Evolutionary conservation across 768 basidiomycete genomes (phyloP).

Genomic region (Strobilomyces dryophilus): DNA sequence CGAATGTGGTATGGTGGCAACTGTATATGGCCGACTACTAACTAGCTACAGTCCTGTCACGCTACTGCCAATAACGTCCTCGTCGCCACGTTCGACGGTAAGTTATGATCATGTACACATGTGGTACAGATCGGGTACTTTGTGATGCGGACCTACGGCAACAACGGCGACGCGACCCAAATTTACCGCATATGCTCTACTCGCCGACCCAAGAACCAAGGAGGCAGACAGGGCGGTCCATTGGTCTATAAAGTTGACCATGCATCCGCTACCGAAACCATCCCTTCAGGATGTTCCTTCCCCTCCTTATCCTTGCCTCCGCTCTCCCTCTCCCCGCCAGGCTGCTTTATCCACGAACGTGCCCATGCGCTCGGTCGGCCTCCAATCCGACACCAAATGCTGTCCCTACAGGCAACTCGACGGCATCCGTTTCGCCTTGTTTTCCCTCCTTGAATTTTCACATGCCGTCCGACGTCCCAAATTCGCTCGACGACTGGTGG

Average conservation of each 20-base stretch:
- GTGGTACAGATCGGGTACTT: no score
- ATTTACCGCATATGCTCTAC: no score
- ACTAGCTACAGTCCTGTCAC: no score
- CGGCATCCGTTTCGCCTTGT: slow-evolving; percentile 17
- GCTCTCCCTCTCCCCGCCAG: slow-evolving; percentile 9
- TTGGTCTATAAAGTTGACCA: neutral
- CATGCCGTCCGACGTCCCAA: slow-evolving; percentile 50
- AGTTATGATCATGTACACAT: no score
- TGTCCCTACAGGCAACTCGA: neutral
- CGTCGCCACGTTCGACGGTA: no score
- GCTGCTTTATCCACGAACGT: slow-evolving; percentile 12
- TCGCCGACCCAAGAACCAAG: no score
- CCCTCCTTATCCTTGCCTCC: neutral
- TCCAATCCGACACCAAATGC: neutral
- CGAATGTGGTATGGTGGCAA: no score
- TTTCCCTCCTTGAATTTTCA: slow-evolving; percentile 43
- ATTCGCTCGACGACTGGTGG: slow-evolving; percentile 54
- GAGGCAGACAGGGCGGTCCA: no score
- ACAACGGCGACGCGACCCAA: no score
- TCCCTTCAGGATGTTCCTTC: slow-evolving; percentile 8
- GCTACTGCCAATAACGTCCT: no score
- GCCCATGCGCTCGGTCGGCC: neutral
- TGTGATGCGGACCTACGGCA: no score
- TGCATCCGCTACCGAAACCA: neutral
- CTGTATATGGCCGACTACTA: no score